Percentiles rank a stretch among this genome's conserved stretches.
These are phyloP conservation scores for Oryza coarctata DNA, from an alignment of 176 grass and related monocot genomes.

Conservation along the genomic window DNA sequence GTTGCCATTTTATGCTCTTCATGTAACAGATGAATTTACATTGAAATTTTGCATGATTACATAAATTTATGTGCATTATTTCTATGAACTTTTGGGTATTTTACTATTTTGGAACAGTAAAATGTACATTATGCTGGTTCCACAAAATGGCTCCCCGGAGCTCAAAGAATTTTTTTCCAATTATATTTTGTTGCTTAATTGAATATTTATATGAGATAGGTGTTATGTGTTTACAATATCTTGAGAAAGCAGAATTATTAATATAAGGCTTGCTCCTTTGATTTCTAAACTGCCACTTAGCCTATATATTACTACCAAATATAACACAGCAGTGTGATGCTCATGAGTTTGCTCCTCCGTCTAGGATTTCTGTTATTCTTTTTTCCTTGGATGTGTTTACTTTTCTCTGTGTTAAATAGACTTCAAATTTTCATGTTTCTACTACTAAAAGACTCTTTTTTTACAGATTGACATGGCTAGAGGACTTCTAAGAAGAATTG, in stretches of 20 bases:
- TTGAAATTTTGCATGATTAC: neutral
- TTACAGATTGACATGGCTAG: conserved; percentile 80
- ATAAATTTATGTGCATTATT: neutral
- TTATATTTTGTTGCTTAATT: conserved; percentile 8
- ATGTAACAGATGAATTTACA: neutral
- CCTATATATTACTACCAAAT: neutral
- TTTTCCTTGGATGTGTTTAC: conserved; percentile 9
- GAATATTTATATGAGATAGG: neutral
- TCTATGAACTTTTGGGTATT: neutral
- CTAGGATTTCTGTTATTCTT: conserved; percentile 5
- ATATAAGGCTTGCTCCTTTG: neutral
- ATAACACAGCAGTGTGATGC: neutral
- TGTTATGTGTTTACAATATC: neutral
- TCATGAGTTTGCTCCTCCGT: conserved; percentile 5
- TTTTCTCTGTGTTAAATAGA: conserved; percentile 6
- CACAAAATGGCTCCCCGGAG: neutral
- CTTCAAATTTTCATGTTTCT: conserved; percentile 16
- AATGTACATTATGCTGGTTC: neutral
- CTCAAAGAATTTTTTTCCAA: neutral
- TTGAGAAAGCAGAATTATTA: neutral
- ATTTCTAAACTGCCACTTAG: neutral
- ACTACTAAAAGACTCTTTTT: conserved; percentile 21
- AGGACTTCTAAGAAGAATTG: conserved; percentile 71
- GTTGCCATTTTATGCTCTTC: neutral
- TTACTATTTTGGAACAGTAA: neutral